Conservation (phyloP, 805 yeast genomes). For the Metschnikowia orientalis region DNA sequence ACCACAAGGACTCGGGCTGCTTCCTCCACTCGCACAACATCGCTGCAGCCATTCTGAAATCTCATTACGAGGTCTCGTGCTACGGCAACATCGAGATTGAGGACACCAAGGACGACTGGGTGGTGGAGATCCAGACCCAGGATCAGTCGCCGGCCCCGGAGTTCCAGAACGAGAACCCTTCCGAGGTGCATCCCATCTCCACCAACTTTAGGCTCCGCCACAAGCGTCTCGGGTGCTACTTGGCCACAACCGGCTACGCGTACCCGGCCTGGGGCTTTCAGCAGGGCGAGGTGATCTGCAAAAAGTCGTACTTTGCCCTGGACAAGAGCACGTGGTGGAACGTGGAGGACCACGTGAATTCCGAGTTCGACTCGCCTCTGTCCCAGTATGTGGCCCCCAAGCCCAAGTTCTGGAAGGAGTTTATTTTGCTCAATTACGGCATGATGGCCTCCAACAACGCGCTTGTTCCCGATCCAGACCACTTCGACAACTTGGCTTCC, state of each 20-base stretch:
- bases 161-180: constrained; percentile 43
- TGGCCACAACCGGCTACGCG: constrained; percentile 66
- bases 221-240: constrained; percentile 62
- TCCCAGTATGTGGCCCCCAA: constrained; percentile 40
- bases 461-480: constrained; percentile 69
- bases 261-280: constrained; percentile 83
- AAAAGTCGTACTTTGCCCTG: constrained; percentile 42
- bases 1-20: constrained; percentile 66
- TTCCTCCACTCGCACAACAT: constrained; percentile 81
- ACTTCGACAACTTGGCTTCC: constrained; percentile 67
- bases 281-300: constrained; percentile 78
- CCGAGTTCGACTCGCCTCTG: constrained; percentile 34
- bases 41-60: constrained; percentile 65
- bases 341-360: constrained; percentile 63
- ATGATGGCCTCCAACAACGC: constrained; percentile 87
- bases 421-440: constrained; percentile 65
- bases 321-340: constrained; percentile 81
- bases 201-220: constrained; percentile 67
- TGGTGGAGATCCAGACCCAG: constrained; percentile 74
- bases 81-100: constrained; percentile 71
- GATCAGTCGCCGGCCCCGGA: constrained; percentile 37
- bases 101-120: constrained; percentile 87
- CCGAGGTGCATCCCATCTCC: constrained; percentile 67
- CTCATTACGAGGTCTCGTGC: constrained; percentile 80
- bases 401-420: constrained; percentile 73